phyloP scores from a whole-genome alignment of 768 basidiomycete genomes.

The Tubosaeta sp. region DNA sequence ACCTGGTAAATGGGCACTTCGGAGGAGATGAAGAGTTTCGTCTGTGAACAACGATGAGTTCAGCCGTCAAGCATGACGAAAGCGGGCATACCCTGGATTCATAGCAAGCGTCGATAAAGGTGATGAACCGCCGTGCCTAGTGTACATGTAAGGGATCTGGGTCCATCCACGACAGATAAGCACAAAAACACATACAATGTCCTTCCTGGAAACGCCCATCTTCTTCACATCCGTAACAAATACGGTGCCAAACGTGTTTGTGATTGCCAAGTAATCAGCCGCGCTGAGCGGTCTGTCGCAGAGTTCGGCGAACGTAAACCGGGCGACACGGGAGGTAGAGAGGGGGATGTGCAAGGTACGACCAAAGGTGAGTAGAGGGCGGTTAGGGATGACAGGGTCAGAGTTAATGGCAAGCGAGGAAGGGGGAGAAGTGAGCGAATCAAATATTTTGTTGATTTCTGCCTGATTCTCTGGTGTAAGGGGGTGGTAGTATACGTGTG shows the following conservation, averaged over 20 bases:
- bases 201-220: conserved; percentile 84
- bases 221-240: conserved; percentile 86
- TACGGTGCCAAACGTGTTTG: conserved; percentile 79
- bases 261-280: conserved; percentile 94
- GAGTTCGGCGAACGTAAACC: conserved; percentile 80
- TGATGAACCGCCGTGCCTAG: conserved; percentile 92
- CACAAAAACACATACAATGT: conserved; percentile 50
- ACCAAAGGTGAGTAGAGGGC: conserved; percentile 85
- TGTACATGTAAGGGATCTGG: background rate
- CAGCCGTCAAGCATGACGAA: background rate
- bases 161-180: background rate
- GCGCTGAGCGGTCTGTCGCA: conserved; percentile 90
- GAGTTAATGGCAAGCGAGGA: conserved; percentile 27
- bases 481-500: conserved; percentile 90
- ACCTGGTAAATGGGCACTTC: conserved; percentile 89
- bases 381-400: conserved; percentile 56
- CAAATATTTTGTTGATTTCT: conserved; percentile 84
- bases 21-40: conserved; percentile 87
- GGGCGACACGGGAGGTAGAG: conserved; percentile 75
- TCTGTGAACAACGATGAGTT: conserved; percentile 63
- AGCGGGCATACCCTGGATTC: conserved; percentile 65
- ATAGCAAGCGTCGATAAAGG: conserved; percentile 96
- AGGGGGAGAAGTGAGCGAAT: conserved; percentile 55
- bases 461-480: conserved; percentile 56
- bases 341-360: conserved; percentile 75